Percentiles rank a stretch among this genome's conserved stretches.
Evolutionary conservation across 2,329 filamentous ascomycete species (phyloP).

Genomic region (Stachybotrys chartarum): DNA sequence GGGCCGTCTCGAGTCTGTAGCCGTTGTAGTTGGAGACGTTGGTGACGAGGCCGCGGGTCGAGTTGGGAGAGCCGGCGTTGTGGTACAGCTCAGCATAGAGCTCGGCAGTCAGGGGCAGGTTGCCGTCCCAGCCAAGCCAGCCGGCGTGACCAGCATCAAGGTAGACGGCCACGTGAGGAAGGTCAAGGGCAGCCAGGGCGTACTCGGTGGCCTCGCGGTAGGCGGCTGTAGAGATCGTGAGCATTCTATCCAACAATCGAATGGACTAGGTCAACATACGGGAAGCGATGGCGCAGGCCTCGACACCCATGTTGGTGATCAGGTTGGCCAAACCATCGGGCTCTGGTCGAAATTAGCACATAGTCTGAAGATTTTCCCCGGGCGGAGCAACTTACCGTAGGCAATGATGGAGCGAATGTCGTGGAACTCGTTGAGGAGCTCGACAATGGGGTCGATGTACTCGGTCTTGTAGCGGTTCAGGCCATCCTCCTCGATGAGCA

Average conservation of each 20-base stretch:
- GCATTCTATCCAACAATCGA: not conserved
- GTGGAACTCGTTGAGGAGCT: constrained; percentile 32
- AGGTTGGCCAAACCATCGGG: constrained; percentile 38
- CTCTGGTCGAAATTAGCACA: not conserved
- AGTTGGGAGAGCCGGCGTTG: constrained; percentile 39
- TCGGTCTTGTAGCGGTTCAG: constrained; percentile 47
- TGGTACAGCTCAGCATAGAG: constrained; percentile 42
- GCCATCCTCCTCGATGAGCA: constrained; percentile 41
- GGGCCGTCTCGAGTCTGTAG: constrained; percentile 14
- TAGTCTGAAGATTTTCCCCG: too few species aligned
- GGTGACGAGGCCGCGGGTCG: constrained; percentile 47
- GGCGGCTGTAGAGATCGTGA: constrained; percentile 14
- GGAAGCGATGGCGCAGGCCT: constrained; percentile 41
- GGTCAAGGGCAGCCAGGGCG: constrained; percentile 42
- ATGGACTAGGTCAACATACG: not conserved
- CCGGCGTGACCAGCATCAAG: constrained; percentile 51
- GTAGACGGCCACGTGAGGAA: constrained; percentile 51
- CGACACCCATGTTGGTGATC: constrained; percentile 45
- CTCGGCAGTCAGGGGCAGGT: constrained; percentile 39
- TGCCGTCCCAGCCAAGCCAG: constrained; percentile 52
- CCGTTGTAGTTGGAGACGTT: constrained; percentile 53
- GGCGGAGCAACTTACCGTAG: constrained; percentile 30
- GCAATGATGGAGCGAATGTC: constrained; percentile 36
- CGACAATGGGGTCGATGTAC: constrained; percentile 39
- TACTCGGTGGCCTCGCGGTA: constrained; percentile 45